A percentile compares a stretch with the other conserved stretches of the same genome.
Conservation (phyloP, 345 rosid species). For the Raphanus sativus region DNA sequence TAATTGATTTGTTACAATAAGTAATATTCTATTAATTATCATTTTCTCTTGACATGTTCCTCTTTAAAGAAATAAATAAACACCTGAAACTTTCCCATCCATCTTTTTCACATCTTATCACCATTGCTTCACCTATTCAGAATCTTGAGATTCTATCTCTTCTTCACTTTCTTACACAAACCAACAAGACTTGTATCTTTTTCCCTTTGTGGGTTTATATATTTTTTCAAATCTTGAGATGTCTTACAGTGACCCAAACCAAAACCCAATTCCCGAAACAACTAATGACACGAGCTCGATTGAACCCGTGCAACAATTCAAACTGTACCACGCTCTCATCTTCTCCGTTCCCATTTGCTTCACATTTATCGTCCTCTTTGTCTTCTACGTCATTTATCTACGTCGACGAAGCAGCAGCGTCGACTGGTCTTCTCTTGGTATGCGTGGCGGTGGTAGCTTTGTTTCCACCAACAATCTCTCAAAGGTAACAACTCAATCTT, state of each 20-base stretch:
- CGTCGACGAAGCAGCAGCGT: slow-evolving; percentile 55
- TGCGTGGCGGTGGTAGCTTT: slow-evolving; percentile 40
- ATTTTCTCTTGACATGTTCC: slow-evolving; percentile 16
- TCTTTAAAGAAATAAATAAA: not conserved
- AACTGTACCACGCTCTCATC: slow-evolving; percentile 65
- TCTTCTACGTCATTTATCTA: slow-evolving; percentile 71
- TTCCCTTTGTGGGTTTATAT: not conserved
- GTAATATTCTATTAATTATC: not conserved
- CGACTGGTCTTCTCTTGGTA: slow-evolving; percentile 68
- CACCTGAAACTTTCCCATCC: slow-evolving; percentile 21
- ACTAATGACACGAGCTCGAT: not conserved
- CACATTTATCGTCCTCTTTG: slow-evolving; percentile 60
- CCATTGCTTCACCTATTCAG: not conserved
- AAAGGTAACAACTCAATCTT: not conserved
- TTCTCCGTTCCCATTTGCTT: slow-evolving; percentile 56
- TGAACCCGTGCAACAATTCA: slow-evolving; percentile 41
- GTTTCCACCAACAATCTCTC: slow-evolving; percentile 21
- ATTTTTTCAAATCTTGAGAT: slow-evolving; percentile 20
- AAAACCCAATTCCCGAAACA: slow-evolving; percentile 28
- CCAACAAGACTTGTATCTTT: not conserved
- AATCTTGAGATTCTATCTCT: slow-evolving; percentile 1
- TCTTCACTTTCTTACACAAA: slow-evolving; percentile 1
- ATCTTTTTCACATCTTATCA: slow-evolving; percentile 18
- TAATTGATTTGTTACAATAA: not conserved
- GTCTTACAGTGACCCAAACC: slow-evolving; percentile 44